A percentile compares a stretch with the other conserved stretches of the same genome.
These are phyloP conservation scores for Rhodotorula mucilaginosa DNA, from an alignment of 1,284 basidiomycete genomes.

Conservation along the genomic window DNA sequence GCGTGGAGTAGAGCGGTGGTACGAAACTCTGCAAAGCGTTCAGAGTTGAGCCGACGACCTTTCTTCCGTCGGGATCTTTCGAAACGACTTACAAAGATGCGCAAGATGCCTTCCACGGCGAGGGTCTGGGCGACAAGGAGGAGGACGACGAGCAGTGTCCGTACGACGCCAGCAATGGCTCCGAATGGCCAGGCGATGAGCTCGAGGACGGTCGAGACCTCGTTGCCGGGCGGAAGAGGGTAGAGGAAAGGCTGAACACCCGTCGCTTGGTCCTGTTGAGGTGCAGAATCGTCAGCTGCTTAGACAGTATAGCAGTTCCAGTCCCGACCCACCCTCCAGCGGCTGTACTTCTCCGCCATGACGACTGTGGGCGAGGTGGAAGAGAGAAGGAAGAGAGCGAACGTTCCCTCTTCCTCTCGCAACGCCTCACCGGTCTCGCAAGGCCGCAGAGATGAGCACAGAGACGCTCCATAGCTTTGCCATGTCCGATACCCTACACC, in stretches of 20 bases:
- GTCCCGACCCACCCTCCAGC: background rate
- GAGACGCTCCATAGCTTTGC: background rate
- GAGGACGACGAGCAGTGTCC: constrained; percentile 18
- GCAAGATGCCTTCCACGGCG: constrained; percentile 29
- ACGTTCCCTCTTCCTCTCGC: background rate
- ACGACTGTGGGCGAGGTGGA: background rate
- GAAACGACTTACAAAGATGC: constrained; percentile 13
- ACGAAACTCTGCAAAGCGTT: background rate
- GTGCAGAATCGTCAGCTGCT: background rate
- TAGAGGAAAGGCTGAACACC: constrained; percentile 38
- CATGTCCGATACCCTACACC: background rate
- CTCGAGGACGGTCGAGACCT: constrained; percentile 3
- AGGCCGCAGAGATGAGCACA: background rate
- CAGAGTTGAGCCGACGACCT: too few species aligned
- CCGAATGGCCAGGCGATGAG: constrained; percentile 13
- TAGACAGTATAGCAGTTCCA: background rate
- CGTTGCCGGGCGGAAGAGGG: constrained; percentile 22
- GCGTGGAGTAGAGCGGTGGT: constrained; percentile 7
- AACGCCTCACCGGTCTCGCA: background rate
- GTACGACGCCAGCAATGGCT: constrained; percentile 1
- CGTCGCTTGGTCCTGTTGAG: constrained; percentile 21
- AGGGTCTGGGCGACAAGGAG: constrained; percentile 22
- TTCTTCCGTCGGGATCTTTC: background rate
- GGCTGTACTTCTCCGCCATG: constrained; percentile 9
- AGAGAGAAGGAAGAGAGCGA: background rate